These are phyloP conservation scores for Nicotiana tomentosiformis DNA, from an alignment of 257 asterid species.

Conservation along the genomic window DNA sequence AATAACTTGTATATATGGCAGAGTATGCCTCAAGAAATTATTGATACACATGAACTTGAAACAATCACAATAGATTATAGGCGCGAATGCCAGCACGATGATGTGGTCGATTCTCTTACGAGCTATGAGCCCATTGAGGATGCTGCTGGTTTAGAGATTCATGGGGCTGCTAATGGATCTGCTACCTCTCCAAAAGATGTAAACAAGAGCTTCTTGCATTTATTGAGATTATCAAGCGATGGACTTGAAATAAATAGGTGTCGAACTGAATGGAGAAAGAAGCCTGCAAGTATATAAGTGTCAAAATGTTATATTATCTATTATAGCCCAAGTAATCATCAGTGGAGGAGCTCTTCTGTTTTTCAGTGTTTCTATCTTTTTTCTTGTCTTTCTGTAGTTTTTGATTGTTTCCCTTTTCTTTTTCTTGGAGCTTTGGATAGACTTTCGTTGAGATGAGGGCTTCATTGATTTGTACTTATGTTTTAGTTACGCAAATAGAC, in stretches of 20 bases:
- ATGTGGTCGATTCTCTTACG: slow-evolving; percentile 87
- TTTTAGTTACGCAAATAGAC: background rate
- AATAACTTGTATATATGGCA: slow-evolving; percentile 21
- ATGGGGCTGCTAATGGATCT: slow-evolving; percentile 51
- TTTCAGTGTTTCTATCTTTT: background rate
- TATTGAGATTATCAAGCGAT: slow-evolving; percentile 55
- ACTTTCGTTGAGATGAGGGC: slow-evolving; percentile 1
- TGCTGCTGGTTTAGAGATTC: slow-evolving; percentile 24
- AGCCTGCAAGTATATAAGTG: slow-evolving; percentile 47
- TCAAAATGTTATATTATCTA: background rate
- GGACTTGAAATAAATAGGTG: slow-evolving; percentile 86
- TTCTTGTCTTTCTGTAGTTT: background rate
- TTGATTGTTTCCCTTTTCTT: background rate
- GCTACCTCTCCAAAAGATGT: slow-evolving; percentile 22
- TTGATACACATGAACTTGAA: slow-evolving; percentile 71
- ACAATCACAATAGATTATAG: slow-evolving; percentile 82
- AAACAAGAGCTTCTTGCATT: slow-evolving; percentile 41
- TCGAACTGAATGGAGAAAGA: slow-evolving; percentile 90
- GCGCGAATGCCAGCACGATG: slow-evolving; percentile 90
- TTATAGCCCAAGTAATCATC: background rate
- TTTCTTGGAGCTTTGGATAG: background rate
- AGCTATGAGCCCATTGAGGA: slow-evolving; percentile 41
- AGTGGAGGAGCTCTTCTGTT: background rate
- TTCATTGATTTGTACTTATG: background rate
- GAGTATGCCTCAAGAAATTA: slow-evolving; percentile 89